Percentiles rank a stretch among this genome's conserved stretches.
These are phyloP conservation scores for Postia placenta DNA, from an alignment of 768 basidiomycete genomes.

Conservation along the genomic window DNA sequence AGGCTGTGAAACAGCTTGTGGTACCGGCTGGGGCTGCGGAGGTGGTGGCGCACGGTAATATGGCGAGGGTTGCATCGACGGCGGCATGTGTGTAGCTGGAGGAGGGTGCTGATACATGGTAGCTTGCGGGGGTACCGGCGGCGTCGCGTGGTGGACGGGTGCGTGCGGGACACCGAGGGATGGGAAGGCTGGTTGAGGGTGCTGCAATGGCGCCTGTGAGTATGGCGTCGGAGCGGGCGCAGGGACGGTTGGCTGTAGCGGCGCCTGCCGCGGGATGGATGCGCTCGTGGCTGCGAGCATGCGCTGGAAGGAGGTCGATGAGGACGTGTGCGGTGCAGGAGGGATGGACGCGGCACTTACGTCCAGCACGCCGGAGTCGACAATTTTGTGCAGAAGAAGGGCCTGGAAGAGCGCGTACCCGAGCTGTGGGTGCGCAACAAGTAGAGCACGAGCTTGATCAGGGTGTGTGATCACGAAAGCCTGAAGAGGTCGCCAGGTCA, in stretches of 20 bases:
- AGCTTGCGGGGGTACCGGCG: conserved; percentile 17
- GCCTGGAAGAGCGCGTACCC: conserved; percentile 97
- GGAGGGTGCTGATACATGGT: conserved; percentile 21
- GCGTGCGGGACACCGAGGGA: conserved; percentile 12
- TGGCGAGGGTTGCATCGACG: conserved; percentile 7
- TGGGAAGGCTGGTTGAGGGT: conserved; percentile 16
- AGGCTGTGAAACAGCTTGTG: conserved; percentile 26
- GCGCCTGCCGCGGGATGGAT: conserved; percentile 4
- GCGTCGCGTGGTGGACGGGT: conserved; percentile 16
- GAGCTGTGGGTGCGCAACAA: conserved; percentile 84
- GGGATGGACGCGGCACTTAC: too few relatives aligned
- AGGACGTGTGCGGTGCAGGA: too few relatives aligned
- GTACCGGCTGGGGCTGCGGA: conserved; percentile 23
- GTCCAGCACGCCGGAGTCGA: conserved; percentile 80
- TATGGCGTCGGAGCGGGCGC: conserved; percentile 14
- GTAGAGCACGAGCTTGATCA: conserved; percentile 77
- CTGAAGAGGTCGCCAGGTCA: conserved; percentile 49
- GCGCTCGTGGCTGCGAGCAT: conserved; percentile 42
- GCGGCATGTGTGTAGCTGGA: conserved; percentile 17
- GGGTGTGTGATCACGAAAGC: conserved; percentile 89
- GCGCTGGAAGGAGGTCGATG: conserved; percentile 23
- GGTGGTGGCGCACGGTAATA: conserved; percentile 24
- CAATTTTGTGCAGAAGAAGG: conserved; percentile 87
- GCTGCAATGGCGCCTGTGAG: conserved; percentile 15
- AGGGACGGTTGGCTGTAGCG: conserved; percentile 9